Evolutionary conservation across 352 stramenopile species (phyloP).

Genomic region (Pythium aphanidermatum): DNA sequence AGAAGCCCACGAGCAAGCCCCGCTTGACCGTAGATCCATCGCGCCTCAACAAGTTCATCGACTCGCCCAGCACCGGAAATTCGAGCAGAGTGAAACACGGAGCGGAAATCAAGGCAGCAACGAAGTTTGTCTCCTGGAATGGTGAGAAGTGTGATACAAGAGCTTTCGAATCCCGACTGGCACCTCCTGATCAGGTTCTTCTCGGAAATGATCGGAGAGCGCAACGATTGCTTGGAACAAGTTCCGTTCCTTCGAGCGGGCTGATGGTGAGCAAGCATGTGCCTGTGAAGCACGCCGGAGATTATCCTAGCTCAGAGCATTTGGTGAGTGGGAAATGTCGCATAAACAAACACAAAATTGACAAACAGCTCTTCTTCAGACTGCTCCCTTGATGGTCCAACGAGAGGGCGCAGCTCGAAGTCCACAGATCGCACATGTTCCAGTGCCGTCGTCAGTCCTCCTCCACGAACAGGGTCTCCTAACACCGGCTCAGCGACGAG

Average conservation of each 20-base stretch:
- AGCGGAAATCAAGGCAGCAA: conserved; percentile 30
- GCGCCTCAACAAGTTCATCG: conserved; percentile 56
- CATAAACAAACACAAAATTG: too few relatives aligned
- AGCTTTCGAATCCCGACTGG: conserved; percentile 30
- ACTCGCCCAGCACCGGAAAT: conserved; percentile 42
- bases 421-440: conserved; percentile 38
- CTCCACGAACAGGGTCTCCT: conserved; percentile 65
- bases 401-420: conserved; percentile 41
- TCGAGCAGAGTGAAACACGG: conserved; percentile 12
- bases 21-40: conserved; percentile 34
- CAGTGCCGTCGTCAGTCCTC: conserved; percentile 39
- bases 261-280: conserved; percentile 19
- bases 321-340: too few relatives aligned
- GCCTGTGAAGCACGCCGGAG: not conserved
- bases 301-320: too few relatives aligned
- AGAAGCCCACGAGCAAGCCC: not conserved
- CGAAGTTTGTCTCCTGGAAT: conserved; percentile 44
- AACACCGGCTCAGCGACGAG: conserved; percentile 58
- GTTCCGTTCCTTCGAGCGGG: conserved; percentile 7
- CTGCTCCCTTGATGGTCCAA: conserved; percentile 36
- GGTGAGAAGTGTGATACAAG: conserved; percentile 49
- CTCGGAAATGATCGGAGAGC: conserved; percentile 7
- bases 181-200: conserved; percentile 11
- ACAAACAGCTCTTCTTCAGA: too few relatives aligned
- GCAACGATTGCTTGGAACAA: conserved; percentile 11